Conservation (phyloP, 1,284 basidiomycete species). For the Abortiporus biennis region DNA sequence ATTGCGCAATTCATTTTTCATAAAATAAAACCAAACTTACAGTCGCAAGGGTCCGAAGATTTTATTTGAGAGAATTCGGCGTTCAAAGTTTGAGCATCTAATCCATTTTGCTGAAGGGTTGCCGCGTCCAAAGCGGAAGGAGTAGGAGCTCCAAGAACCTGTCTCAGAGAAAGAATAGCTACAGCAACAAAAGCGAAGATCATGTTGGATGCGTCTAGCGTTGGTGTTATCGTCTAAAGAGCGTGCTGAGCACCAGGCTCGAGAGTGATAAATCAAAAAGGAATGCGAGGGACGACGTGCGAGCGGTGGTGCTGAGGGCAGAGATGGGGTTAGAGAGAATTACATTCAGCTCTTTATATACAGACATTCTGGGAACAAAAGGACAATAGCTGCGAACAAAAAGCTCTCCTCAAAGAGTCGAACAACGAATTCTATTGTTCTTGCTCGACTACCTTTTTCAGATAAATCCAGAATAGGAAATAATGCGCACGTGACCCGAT, state of each 20-base stretch:
- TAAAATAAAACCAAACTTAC: constrained; percentile 24
- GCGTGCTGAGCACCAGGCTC: not conserved
- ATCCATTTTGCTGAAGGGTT: constrained; percentile 38
- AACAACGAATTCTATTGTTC: not conserved
- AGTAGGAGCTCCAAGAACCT: constrained; percentile 25
- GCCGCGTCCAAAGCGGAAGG: constrained; percentile 27
- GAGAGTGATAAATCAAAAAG: not conserved
- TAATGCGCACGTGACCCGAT: not conserved
- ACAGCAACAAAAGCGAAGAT: constrained; percentile 15
- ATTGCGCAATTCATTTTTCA: not conserved
- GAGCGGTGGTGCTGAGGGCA: not conserved
- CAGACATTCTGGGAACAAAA: constrained; percentile 3
- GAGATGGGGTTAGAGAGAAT: not conserved
- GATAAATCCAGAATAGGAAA: not conserved
- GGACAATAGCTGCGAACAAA: not conserved
- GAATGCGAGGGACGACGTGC: not conserved
- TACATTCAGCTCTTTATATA: constrained; percentile 1
- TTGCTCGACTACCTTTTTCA: not conserved
- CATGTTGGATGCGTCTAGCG: constrained; percentile 15
- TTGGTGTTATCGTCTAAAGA: no score
- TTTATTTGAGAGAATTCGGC: constrained; percentile 33
- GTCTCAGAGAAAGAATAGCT: not conserved
- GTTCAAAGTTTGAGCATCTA: constrained; percentile 45
- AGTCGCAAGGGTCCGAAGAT: constrained; percentile 33
- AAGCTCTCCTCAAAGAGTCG: no score